phyloP scores from a whole-genome alignment of 169 alveolate genomes.

The Eimeria maxima region DNA sequence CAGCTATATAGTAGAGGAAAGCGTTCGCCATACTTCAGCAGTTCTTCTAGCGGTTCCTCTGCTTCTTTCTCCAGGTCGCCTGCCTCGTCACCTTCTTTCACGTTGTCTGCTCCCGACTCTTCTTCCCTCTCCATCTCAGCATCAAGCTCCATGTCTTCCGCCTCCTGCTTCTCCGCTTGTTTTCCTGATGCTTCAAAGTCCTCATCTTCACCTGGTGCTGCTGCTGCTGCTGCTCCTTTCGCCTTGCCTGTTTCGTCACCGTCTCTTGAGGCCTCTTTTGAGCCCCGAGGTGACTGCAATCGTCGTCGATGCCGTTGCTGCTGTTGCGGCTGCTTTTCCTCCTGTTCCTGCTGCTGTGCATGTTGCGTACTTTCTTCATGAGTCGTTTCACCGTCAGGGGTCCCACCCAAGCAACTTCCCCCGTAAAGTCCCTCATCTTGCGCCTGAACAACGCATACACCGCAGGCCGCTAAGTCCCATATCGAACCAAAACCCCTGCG shows the following conservation, averaged over 20 bases:
- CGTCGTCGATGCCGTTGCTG: conserved; percentile 18
- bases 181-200: background rate
- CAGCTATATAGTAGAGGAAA: no score
- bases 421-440: conserved; percentile 22
- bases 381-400: background rate
- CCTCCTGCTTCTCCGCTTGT: conserved; percentile 30
- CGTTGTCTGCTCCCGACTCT: background rate
- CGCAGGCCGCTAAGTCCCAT: no score
- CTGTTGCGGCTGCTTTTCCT: conserved; percentile 26
- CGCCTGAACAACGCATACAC: background rate
- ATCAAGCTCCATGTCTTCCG: conserved; percentile 62
- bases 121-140: conserved; percentile 44
- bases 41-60: conserved; percentile 60
- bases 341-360: background rate
- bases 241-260: background rate
- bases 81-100: conserved; percentile 23
- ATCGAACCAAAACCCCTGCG: no score
- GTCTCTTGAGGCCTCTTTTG: conserved; percentile 12
- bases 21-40: conserved; percentile 6
- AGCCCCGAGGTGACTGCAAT: conserved; percentile 26
- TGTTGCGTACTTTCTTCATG: background rate
- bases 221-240: conserved; percentile 30
- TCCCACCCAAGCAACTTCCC: background rate
- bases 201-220: conserved; percentile 56
- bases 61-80: conserved; percentile 52